Percentiles rank a stretch among this genome's conserved stretches.
Conservation (phyloP, 169 alveolate species). For the Plasmodium knowlesi region DNA sequence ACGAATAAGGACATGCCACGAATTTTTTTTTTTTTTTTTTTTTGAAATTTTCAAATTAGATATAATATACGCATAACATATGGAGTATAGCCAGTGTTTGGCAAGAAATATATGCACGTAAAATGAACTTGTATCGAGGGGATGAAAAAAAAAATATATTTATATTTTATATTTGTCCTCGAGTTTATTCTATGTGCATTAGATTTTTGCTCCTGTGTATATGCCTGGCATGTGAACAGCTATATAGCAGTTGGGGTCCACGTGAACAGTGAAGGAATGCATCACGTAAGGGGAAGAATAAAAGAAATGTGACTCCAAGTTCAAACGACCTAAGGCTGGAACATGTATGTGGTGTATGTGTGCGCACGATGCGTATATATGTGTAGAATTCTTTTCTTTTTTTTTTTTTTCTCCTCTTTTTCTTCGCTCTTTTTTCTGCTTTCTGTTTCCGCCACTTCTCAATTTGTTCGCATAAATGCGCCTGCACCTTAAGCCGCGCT, state of each 20-base stretch:
- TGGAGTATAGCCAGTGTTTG: not conserved
- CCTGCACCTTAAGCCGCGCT: not conserved
- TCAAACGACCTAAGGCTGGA: not conserved
- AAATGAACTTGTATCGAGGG: not conserved
- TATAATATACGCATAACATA: not conserved
- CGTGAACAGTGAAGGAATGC: not conserved
- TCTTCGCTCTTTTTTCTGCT: not conserved
- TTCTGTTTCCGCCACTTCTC: not conserved
- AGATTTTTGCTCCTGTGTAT: not conserved
- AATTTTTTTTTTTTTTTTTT: not conserved
- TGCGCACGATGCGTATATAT: not conserved
- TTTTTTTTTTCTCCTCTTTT: not conserved
- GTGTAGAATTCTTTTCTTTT: not conserved
- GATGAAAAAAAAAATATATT: not conserved
- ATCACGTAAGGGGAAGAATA: not conserved
- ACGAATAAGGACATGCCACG: not conserved
- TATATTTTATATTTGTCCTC: not conserved
- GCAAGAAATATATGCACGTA: not conserved
- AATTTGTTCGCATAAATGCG: not conserved
- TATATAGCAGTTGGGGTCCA: not conserved
- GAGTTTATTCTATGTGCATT: not conserved
- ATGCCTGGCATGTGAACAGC: not conserved
- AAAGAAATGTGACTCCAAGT: not conserved
- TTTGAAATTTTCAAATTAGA: not conserved
- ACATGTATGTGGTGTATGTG: slow-evolving; percentile 5